Evolutionary conservation across 768 basidiomycete genomes (phyloP).

Genomic region (Tricholoma flavovirens): DNA sequence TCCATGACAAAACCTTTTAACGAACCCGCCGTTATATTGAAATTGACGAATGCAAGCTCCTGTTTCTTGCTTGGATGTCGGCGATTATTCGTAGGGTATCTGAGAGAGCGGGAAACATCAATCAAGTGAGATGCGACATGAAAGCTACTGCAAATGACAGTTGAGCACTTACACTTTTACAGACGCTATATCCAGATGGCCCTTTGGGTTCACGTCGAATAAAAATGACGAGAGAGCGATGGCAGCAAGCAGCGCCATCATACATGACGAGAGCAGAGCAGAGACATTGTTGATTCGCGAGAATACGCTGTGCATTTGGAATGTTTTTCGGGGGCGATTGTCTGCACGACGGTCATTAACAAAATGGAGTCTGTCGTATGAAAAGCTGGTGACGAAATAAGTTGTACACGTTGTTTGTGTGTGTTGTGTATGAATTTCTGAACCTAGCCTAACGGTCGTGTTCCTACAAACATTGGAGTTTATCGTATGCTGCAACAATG

Average conservation of each 20-base stretch:
- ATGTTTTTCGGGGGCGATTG: background rate
- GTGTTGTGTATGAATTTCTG: too few relatives aligned
- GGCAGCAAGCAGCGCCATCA: slow-evolving; percentile 63
- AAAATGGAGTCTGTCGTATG: background rate
- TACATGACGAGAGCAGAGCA: slow-evolving; percentile 66
- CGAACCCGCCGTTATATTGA: slow-evolving; percentile 77
- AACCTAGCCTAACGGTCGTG: background rate
- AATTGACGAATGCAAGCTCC: slow-evolving; percentile 76
- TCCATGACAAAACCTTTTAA: slow-evolving; percentile 4
- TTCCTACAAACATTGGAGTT: background rate
- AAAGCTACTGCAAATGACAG: background rate
- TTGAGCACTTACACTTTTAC: slow-evolving; percentile 65
- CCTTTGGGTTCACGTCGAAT: slow-evolving; percentile 53
- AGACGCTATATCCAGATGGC: slow-evolving; percentile 51
- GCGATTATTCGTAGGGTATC: slow-evolving; percentile 44
- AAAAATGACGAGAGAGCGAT: slow-evolving; percentile 72
- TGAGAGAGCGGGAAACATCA: slow-evolving; percentile 13
- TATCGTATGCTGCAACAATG: background rate
- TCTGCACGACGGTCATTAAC: background rate
- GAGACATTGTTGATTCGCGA: slow-evolving; percentile 71
- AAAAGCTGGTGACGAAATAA: background rate
- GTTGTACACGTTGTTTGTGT: too few relatives aligned
- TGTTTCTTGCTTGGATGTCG: slow-evolving; percentile 57
- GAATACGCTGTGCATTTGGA: slow-evolving; percentile 62
- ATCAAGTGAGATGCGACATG: background rate